These are phyloP conservation scores for Hymenoscyphus infarciens DNA, from an alignment of 2,329 filamentous ascomycete species.

Conservation along the genomic window DNA sequence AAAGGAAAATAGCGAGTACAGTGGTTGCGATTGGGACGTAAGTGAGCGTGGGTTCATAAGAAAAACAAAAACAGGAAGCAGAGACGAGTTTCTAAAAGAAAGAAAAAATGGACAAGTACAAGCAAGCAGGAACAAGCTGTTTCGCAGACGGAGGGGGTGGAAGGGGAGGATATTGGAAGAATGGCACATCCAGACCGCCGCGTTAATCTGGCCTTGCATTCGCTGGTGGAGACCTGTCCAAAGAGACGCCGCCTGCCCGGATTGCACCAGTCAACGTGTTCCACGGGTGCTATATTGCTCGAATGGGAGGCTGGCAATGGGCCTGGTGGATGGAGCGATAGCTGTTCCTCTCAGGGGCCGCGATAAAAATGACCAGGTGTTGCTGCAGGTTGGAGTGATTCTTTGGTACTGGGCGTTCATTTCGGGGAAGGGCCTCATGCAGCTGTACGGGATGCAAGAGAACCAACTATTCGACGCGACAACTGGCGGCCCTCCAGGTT, in stretches of 20 bases:
- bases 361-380: not conserved
- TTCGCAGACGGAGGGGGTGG: not conserved
- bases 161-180: not conserved
- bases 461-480: conserved; percentile 11
- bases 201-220: conserved; percentile 6
- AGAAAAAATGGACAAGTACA: conserved; percentile 6
- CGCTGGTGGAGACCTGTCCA: not conserved
- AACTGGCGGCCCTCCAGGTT: conserved; percentile 2
- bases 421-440: not conserved
- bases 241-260: not conserved
- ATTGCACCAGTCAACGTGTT: not conserved
- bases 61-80: conserved; percentile 9
- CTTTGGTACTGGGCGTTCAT: conserved; percentile 1
- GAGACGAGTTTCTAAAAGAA: conserved; percentile 4
- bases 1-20: not conserved
- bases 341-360: conserved; percentile 7
- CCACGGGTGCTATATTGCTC: not conserved
- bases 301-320: not conserved
- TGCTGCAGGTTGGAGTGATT: not conserved
- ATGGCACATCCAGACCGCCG: not conserved
- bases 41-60: not conserved
- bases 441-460: conserved; percentile 4
- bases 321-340: not conserved
- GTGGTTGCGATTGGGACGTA: not conserved
- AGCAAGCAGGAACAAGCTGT: not conserved